phyloP scores from a whole-genome alignment of 179 eudicot species.

The Dionaea muscipula region DNA sequence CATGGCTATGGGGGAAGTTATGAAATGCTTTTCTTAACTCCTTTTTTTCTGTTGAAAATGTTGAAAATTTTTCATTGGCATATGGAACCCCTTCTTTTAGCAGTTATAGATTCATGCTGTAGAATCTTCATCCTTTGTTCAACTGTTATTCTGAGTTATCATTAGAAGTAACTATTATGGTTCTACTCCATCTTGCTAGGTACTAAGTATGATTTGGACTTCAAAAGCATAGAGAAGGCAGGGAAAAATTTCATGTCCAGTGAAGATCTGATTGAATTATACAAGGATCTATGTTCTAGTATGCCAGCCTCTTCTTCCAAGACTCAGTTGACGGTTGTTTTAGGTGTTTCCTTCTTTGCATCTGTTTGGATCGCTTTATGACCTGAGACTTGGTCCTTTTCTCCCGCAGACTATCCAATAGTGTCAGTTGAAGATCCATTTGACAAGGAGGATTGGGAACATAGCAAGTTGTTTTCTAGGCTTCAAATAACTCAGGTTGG shows the following conservation, averaged over 20 bases:
- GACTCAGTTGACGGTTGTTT: neutral
- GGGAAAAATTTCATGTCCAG: conserved; percentile 88
- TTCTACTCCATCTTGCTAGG: conserved; percentile 33
- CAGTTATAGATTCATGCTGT: no score
- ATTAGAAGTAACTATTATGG: conserved; percentile 1
- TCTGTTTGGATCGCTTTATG: conserved; percentile 1
- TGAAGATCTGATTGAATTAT: conserved; percentile 86
- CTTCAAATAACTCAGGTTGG: conserved; percentile 84
- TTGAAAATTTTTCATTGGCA: no score
- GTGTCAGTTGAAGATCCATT: conserved; percentile 94
- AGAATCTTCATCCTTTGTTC: no score
- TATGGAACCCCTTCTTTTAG: no score
- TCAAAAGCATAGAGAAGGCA: conserved; percentile 56
- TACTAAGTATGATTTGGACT: conserved; percentile 81
- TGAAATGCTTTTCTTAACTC: no score
- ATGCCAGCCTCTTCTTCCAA: conserved; percentile 11
- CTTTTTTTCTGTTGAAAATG: no score
- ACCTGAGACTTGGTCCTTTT: conserved; percentile 5
- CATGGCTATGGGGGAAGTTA: neutral
- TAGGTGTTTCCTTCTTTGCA: conserved; percentile 2
- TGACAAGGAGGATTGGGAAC: conserved; percentile 99
- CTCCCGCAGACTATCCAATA: conserved; percentile 62
- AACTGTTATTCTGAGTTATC: no score
- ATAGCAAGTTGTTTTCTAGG: conserved; percentile 46
- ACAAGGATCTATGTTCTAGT: conserved; percentile 77